A percentile compares a stretch with the other conserved stretches of the same genome.
Evolutionary conservation across 345 rosid genomes (phyloP).

Genomic region (Rhizophora mangle): DNA sequence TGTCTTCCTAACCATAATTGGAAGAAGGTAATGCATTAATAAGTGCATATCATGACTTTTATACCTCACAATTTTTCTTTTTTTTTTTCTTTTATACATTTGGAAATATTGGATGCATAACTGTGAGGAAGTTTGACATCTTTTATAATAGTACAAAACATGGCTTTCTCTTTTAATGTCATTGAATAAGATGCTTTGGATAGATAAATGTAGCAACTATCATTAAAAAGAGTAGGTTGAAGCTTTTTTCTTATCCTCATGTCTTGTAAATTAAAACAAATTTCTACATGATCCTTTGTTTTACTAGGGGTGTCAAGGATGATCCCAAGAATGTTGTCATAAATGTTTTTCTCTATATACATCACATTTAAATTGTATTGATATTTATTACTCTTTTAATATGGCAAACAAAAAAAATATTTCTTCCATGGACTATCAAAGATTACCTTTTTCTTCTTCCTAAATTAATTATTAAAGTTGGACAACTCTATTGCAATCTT

Average conservation of each 20-base stretch:
- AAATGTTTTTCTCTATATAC: background rate
- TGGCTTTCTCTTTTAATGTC: background rate
- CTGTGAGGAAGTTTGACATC: too few species aligned
- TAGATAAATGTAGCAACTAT: background rate
- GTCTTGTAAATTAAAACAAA: background rate
- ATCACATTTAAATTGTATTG: too few species aligned
- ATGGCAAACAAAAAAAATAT: background rate
- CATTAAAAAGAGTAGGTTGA: too few species aligned
- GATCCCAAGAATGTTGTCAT: background rate
- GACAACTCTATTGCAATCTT: background rate
- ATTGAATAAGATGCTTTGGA: background rate
- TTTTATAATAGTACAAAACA: too few species aligned
- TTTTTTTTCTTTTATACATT: too few species aligned
- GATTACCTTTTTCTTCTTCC: background rate
- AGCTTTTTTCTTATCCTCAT: background rate
- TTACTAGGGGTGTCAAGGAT: background rate
- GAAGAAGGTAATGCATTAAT: background rate
- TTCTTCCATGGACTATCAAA: background rate
- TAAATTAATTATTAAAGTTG: background rate
- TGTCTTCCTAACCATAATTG: background rate
- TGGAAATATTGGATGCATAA: too few species aligned
- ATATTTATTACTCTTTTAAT: background rate
- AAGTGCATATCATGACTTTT: slow-evolving; percentile 2
- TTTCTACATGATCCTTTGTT: background rate
- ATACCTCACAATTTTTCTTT: too few species aligned